Conservation (phyloP, 163 green algal genomes). For the Trebouxia gelatinosa region DNA sequence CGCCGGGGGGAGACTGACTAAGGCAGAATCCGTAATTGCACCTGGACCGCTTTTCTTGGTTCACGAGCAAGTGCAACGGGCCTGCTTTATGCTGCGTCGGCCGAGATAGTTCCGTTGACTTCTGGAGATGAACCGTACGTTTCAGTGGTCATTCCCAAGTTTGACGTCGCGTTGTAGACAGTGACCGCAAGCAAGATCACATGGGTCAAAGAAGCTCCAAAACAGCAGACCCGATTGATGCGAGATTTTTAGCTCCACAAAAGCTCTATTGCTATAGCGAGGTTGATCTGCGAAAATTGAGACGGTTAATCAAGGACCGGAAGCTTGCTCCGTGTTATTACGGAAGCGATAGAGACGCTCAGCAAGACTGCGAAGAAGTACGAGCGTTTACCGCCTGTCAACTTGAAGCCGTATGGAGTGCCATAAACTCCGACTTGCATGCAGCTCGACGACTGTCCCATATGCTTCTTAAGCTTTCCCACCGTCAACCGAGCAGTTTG, state of each 20-base stretch:
- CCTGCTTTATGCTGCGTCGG: too few species aligned
- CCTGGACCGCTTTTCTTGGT: too few species aligned
- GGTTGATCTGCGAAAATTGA: conserved; percentile 64
- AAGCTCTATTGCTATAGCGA: conserved; percentile 16
- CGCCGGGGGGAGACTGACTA: too few species aligned
- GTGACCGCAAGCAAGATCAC: too few species aligned
- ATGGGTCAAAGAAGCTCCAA: conserved; percentile 19
- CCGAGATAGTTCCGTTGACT: too few species aligned
- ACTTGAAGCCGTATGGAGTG: too few species aligned
- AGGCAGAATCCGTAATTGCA: too few species aligned
- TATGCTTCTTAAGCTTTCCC: conserved; percentile 72
- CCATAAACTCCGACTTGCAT: not conserved
- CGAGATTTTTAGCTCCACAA: conserved; percentile 2
- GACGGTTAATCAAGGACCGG: conserved; percentile 51
- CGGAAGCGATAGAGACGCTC: conserved; percentile 20
- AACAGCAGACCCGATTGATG: not conserved
- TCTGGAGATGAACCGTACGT: too few species aligned
- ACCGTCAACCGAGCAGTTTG: conserved; percentile 65
- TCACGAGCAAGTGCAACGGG: too few species aligned
- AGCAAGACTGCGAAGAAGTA: not conserved
- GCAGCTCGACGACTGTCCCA: conserved; percentile 72
- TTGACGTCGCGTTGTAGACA: too few species aligned
- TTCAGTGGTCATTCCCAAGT: too few species aligned
- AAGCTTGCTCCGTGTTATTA: conserved; percentile 66
- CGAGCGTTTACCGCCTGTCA: not conserved